Base-by-base conservation (phyloP, 148 eudicot species). In the Vaccinium myrtillus region DNA sequence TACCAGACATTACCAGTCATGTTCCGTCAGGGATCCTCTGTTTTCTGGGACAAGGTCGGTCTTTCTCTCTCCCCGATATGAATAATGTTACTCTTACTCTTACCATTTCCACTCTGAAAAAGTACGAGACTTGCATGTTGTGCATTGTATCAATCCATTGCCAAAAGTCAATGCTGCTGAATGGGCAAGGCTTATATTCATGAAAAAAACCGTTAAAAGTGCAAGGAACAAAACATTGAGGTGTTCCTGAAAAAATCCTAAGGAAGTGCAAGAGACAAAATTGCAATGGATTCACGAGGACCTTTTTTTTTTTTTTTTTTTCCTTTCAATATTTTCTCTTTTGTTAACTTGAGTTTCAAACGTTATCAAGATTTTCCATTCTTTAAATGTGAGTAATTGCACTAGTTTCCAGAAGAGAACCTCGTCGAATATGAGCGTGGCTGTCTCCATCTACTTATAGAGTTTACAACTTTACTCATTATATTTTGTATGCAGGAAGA, bases 11-110 rank as follows among this genome's bases (percentile, higher is more conserved):
- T 91, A 71, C 93, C 95, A 25, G 82, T 79, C 76, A 93, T 94
- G 86, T 95, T 90, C 86, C 94, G 96, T 15, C 87, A 78, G 46
- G 98, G 96, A 58, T 92, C 98, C 27, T 93, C 92, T 83, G 91
- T 95, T 82, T 93, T 88, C 83, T 84, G 92, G 94, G 94, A 91
- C 77, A 67, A 83, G 84, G 87, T 87, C 73, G 85, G 73, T 83
- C 75, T 81, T 30, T 80, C 77, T 87, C 79, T 65, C 59, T 49
- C 1, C 67, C 36, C 8, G 32, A n/a, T 53, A 9, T 32, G 39
- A 18, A n/a, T 25, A 32, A 51, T 23, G 21, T 23, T n/a, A 48
- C 11, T 55, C 16, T 23, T n/a, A 48, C 11, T 55, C 16, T 78
- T 78, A 30, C 16, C 27, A 50, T 23, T 77, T 78, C 25, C 49